phyloP scores from a whole-genome alignment of 2,329 filamentous ascomycete genomes.

The Cladosporium sp. region DNA sequence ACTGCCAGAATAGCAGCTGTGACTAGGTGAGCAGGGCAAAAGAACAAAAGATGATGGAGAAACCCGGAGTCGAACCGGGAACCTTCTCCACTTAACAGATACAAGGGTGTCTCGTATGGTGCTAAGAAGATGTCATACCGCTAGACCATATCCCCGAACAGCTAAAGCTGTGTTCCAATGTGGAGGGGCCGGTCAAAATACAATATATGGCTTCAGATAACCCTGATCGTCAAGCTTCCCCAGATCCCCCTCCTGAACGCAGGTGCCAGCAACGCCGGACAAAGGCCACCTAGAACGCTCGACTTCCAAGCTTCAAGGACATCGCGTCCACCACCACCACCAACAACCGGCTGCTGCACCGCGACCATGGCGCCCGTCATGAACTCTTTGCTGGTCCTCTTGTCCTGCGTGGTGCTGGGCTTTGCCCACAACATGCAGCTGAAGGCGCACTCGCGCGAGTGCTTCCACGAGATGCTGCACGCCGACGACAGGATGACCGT shows the following conservation, averaged over 20 bases:
- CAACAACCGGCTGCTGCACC: background rate
- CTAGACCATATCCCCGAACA: conserved; percentile 8
- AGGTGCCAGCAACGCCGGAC: background rate
- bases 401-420: conserved; percentile 56
- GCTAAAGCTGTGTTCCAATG: background rate
- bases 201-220: background rate
- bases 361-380: conserved; percentile 29
- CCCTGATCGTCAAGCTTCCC: background rate
- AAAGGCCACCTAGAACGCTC: conserved; percentile 10
- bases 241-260: conserved; percentile 1
- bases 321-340: background rate
- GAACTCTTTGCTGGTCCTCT: conserved; percentile 38
- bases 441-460: conserved; percentile 86
- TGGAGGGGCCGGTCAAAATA: too few relatives aligned
- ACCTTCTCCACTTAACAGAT: conserved; percentile 8
- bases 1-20: too few relatives aligned
- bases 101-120: background rate
- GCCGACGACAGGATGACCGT: conserved; percentile 97
- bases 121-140: conserved; percentile 11
- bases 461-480: conserved; percentile 92
- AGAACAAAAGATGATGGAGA: conserved; percentile 5
- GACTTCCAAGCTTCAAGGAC: conserved; percentile 1
- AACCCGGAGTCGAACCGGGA: conserved; percentile 9
- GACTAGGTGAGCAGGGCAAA: background rate
- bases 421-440: conserved; percentile 93